A percentile compares a stretch with the other conserved stretches of the same genome.
phyloP scores from a whole-genome alignment of 345 rosid genomes.

The Camelina hispida region DNA sequence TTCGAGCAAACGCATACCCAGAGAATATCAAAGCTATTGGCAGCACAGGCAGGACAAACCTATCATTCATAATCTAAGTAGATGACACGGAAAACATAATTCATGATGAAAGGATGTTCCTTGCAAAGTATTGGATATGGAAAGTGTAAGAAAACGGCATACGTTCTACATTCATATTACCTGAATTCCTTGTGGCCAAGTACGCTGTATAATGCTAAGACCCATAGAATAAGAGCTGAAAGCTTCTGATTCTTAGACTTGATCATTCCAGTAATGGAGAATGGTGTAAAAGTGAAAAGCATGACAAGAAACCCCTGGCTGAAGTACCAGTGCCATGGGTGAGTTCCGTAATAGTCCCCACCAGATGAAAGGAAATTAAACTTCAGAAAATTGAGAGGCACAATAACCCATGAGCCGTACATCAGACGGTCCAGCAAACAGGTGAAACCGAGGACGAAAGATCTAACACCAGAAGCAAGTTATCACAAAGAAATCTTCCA shows the following conservation, averaged over 20 bases:
- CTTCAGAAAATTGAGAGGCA: constrained; percentile 84
- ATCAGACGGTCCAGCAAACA: constrained; percentile 71
- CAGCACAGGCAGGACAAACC: constrained; percentile 95
- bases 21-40: constrained; percentile 87
- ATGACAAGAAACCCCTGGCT: constrained; percentile 87
- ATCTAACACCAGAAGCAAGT: constrained; percentile 54
- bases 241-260: constrained; percentile 69
- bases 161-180: constrained; percentile 36
- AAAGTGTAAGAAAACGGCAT: not conserved
- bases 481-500: constrained; percentile 7
- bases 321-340: constrained; percentile 99
- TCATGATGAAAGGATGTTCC: constrained; percentile 28
- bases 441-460: constrained; percentile 65
- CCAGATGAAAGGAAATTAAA: constrained; percentile 98
- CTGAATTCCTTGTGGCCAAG: constrained; percentile 97
- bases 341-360: constrained; percentile 96
- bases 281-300: constrained; percentile 85
- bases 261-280: constrained; percentile 62
- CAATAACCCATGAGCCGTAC: constrained; percentile 88
- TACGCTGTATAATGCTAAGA: constrained; percentile 68
- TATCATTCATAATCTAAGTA: constrained; percentile 52
- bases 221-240: constrained; percentile 84
- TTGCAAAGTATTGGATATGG: not conserved
- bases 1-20: constrained; percentile 69
- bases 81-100: constrained; percentile 40